Evolutionary conservation across 352 stramenopile genomes (phyloP).

Genomic region (Globisporangium carolinianum): DNA sequence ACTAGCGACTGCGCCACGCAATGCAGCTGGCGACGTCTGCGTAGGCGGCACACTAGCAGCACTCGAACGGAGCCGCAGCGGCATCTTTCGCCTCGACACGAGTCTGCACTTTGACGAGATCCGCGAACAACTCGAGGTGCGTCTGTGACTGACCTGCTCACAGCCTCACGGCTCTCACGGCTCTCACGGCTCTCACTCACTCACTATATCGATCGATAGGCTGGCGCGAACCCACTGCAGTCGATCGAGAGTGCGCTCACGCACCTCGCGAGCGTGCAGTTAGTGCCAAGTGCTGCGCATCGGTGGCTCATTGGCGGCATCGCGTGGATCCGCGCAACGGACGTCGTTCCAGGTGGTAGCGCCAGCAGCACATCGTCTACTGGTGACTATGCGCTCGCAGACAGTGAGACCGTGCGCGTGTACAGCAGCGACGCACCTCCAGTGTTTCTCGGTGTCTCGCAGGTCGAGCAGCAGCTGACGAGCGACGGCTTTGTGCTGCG

Average conservation of each 20-base stretch:
- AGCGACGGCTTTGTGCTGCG: slow-evolving; percentile 39
- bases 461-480: slow-evolving; percentile 29
- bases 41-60: slow-evolving; percentile 58
- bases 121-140: slow-evolving; percentile 31
- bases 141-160: background rate
- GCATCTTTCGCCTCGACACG: slow-evolving; percentile 39
- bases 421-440: slow-evolving; percentile 25
- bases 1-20: slow-evolving; percentile 17
- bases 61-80: slow-evolving; percentile 58
- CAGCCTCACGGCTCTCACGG: background rate
- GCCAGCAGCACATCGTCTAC: slow-evolving; percentile 5
- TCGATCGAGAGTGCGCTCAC: slow-evolving; percentile 52
- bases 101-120: slow-evolving; percentile 59
- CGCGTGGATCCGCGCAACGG: slow-evolving; percentile 21
- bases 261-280: slow-evolving; percentile 41
- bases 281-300: slow-evolving; percentile 22
- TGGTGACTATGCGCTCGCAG: slow-evolving; percentile 14
- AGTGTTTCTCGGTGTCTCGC: slow-evolving; percentile 47
- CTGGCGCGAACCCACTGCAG: slow-evolving; percentile 22
- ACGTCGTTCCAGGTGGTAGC: slow-evolving; percentile 16
- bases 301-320: slow-evolving; percentile 45
- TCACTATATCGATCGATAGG: background rate
- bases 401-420: slow-evolving; percentile 42
- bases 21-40: slow-evolving; percentile 29
- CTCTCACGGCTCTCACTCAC: background rate